Evolutionary conservation across 1,284 basidiomycete genomes (phyloP).

Genomic region (Trichosporon ovoides): DNA sequence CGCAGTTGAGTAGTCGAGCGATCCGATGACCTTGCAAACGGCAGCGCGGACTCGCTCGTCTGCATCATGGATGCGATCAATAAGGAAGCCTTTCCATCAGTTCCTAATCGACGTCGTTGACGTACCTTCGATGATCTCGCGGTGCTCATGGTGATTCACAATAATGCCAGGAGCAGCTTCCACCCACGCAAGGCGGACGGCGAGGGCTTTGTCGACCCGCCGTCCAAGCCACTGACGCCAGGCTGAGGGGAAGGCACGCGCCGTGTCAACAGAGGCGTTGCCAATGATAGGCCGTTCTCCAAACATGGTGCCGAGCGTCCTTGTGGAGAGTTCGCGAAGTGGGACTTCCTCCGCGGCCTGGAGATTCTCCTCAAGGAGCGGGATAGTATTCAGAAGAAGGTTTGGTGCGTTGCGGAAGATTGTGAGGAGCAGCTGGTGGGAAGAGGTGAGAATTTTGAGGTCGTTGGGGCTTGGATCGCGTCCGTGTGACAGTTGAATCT

Average conservation of each 20-base stretch:
- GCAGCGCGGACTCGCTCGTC: constrained; percentile 88
- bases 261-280: constrained; percentile 56
- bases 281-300: constrained; percentile 60
- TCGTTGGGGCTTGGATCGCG: constrained; percentile 48
- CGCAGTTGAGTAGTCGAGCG: constrained; percentile 84
- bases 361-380: constrained; percentile 87
- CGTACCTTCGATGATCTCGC: constrained; percentile 64
- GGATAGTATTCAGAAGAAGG: constrained; percentile 82
- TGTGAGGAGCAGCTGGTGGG: constrained; percentile 79
- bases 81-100: constrained; percentile 56
- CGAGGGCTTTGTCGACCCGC: constrained; percentile 67
- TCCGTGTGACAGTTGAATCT: constrained; percentile 64
- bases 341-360: constrained; percentile 64
- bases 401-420: constrained; percentile 75
- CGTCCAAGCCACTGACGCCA: constrained; percentile 83
- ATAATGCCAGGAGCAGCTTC: constrained; percentile 65
- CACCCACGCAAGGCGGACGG: constrained; percentile 73
- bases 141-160: constrained; percentile 61
- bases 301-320: constrained; percentile 85
- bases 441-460: constrained; percentile 55
- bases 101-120: constrained; percentile 19
- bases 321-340: constrained; percentile 71
- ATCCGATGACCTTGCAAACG: constrained; percentile 72
- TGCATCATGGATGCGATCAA: constrained; percentile 70
- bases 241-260: constrained; percentile 70